phyloP scores from a whole-genome alignment of 2,329 filamentous ascomycete genomes.

The Elsinoe ampelina region DNA sequence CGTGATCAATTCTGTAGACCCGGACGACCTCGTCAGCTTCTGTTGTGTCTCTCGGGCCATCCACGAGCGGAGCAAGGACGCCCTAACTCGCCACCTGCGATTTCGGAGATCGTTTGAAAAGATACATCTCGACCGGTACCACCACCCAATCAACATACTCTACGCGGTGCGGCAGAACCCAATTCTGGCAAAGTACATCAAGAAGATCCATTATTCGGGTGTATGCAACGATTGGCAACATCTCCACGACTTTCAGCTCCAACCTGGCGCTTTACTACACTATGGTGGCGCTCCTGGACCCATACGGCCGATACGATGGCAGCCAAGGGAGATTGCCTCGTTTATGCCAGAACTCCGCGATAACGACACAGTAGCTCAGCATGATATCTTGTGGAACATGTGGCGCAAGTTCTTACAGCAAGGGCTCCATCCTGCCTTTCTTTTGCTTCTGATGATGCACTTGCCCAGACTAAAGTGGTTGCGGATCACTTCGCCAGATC shows the following conservation, averaged over 20 bases:
- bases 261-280: not conserved
- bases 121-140: not conserved
- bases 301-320: not conserved
- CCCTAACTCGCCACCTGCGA: not conserved
- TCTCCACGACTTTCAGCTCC: not conserved
- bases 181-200: not conserved
- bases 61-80: not conserved
- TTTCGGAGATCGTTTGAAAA: not conserved
- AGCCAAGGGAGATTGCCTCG: not conserved
- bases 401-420: not conserved
- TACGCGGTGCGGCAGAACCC: not conserved
- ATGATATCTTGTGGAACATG: not conserved
- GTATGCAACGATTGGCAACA: not conserved
- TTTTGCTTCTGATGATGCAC: not conserved
- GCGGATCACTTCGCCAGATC: not conserved
- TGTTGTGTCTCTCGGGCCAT: not conserved
- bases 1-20: not conserved
- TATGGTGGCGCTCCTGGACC: not conserved
- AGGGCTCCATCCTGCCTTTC: not conserved
- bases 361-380: not conserved
- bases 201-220: not conserved
- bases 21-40: not conserved
- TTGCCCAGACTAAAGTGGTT: slow-evolving; percentile 4
- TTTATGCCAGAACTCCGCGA: slow-evolving; percentile 1
- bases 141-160: not conserved